Evolutionary conservation across 129 eudicot species (phyloP), one percentile per base, ranked within the genome.

Genomic region (Helianthus tuberosus): DNA sequence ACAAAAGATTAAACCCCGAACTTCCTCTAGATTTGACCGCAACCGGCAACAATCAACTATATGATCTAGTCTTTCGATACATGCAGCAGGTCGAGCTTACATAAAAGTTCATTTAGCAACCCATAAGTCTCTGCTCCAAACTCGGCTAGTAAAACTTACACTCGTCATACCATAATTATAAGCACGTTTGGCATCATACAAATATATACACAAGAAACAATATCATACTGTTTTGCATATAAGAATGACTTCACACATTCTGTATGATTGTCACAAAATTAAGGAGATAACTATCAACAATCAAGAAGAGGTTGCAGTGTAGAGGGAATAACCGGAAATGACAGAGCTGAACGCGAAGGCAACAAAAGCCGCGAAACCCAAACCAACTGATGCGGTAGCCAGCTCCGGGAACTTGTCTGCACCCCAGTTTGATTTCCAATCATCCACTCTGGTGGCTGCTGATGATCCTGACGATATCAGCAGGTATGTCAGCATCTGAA

Each of bases 371-470:
- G 85, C 83, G 68, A 88, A 93, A 38, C 97, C 92, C 75, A 88
- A 59, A 16, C 85, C 85, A 12, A 93, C 86, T 3, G 98, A 88
- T 46, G 91, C 85, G 13, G 82, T 88, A 39, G 98, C 98, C 88
- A 88, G 77, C 69, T 83, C 77, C 0, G 98, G 97, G 73, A 93
- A 93, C 79, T 86, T 81, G 84, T 93, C 98, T 57, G 80, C 83
- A 29, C 98, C 98, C 98, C 98, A 93, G 69, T 93, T 90, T 6
- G 85, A 79, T 77, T 82, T 76, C 98, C 98, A 93, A 73, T 90
- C 96, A 25, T 93, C 98, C 5, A 90, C 84, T 44, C 97, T 76
- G 35, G 87, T 85, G 36, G 96, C 83, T 47, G 97, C 98, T 9
- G 97, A 93, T 12, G 98, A 88, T 69, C 96, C 92, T 8, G 96